Evolutionary conservation across 139 green algal genomes (phyloP).

Genomic region (Zygnema circumcarinatum): DNA sequence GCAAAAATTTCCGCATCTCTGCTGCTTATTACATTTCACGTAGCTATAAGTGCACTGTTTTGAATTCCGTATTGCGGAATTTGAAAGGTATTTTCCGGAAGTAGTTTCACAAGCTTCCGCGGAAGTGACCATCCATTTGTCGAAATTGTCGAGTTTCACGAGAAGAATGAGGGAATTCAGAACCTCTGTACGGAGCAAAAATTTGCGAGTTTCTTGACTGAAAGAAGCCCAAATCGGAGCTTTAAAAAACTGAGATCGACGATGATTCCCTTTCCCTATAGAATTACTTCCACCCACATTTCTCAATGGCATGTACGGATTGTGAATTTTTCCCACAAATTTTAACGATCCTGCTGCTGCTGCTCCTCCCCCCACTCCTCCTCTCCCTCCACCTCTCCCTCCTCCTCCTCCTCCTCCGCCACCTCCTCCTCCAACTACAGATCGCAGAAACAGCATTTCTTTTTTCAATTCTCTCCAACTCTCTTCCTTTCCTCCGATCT

Average conservation of each 20-base stretch:
- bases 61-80: neutral
- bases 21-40: conserved; percentile 25
- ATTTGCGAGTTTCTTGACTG: neutral
- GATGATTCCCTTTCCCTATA: neutral
- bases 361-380: no score
- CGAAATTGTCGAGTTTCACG: conserved; percentile 40
- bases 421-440: neutral
- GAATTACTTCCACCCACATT: neutral
- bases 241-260: conserved; percentile 15
- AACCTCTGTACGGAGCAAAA: conserved; percentile 19
- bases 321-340: neutral
- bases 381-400: neutral
- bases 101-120: neutral
- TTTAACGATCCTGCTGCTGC: neutral
- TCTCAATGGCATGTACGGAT: neutral
- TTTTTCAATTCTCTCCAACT: neutral
- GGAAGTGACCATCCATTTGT: conserved; percentile 22
- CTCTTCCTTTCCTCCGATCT: neutral
- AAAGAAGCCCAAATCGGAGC: conserved; percentile 21
- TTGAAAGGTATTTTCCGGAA: neutral
- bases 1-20: conserved; percentile 13
- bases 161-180: conserved; percentile 40
- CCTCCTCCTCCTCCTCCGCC: neutral
- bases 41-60: conserved; percentile 14
- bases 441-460: neutral